These are phyloP conservation scores for Vaccinium vitisidaea DNA, from an alignment of 148 eudicot genomes.

Conservation along the genomic window DNA sequence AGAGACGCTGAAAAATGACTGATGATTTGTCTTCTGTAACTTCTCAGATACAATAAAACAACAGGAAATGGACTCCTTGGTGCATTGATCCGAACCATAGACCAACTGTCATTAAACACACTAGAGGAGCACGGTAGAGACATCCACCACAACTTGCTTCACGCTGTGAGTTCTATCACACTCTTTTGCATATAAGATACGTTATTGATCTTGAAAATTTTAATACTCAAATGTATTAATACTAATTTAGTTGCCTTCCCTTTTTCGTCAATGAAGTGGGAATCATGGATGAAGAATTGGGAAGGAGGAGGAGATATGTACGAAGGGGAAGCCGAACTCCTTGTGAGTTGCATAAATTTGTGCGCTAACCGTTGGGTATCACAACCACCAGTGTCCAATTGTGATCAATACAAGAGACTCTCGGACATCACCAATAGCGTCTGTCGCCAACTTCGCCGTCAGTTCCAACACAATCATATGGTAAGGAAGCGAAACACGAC, in stretches of 20 bases:
- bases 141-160: conserved; percentile 40
- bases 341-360: conserved; percentile 46
- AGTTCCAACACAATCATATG: conserved; percentile 30
- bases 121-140: conserved; percentile 53
- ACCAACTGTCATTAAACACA: conserved; percentile 61
- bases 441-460: conserved; percentile 45
- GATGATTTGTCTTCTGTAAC: not conserved
- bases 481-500: conserved; percentile 14
- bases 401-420: conserved; percentile 32
- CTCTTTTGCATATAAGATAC: no score
- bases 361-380: conserved; percentile 33
- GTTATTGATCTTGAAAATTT: no score
- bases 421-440: conserved; percentile 39
- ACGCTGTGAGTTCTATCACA: conserved; percentile 43
- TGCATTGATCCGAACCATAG: conserved; percentile 41
- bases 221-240: no score
- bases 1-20: not conserved
- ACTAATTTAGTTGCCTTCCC: no score
- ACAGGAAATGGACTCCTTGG: conserved; percentile 27
- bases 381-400: conserved; percentile 12
- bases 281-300: conserved; percentile 44
- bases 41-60: conserved; percentile 19
- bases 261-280: conserved; percentile 34
- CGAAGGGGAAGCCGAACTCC: conserved; percentile 53
- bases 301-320: conserved; percentile 39